Percentiles rank a stretch among this genome's conserved stretches.
These are phyloP conservation scores for Sporormia fimetaria DNA, from an alignment of 495 filamentous ascomycete species.

Conservation along the genomic window DNA sequence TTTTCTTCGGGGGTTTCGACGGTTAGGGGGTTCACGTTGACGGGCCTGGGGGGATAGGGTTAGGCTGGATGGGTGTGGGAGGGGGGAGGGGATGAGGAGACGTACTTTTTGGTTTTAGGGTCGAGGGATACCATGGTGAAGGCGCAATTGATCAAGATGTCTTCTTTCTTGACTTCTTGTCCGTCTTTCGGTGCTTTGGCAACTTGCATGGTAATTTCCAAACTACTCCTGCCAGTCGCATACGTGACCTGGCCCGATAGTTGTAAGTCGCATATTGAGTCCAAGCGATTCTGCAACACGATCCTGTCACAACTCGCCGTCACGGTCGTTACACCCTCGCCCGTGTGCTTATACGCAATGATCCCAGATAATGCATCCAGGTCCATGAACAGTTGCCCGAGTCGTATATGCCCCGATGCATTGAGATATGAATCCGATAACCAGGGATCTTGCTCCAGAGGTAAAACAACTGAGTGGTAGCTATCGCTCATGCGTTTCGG, in stretches of 20 bases:
- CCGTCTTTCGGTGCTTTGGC: slow-evolving; percentile 50
- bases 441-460: slow-evolving; percentile 59
- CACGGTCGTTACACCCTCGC: slow-evolving; percentile 62
- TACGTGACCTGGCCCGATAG: slow-evolving; percentile 71
- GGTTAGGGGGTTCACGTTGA: slow-evolving; percentile 46
- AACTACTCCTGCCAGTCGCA: slow-evolving; percentile 66
- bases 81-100: not conserved
- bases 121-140: slow-evolving; percentile 81
- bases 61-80: not conserved
- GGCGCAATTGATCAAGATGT: slow-evolving; percentile 65
- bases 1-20: slow-evolving; percentile 63
- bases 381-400: slow-evolving; percentile 70
- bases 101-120: slow-evolving; percentile 57
- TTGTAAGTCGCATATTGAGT: slow-evolving; percentile 71
- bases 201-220: slow-evolving; percentile 70
- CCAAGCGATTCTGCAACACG: slow-evolving; percentile 59
- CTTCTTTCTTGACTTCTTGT: slow-evolving; percentile 48
- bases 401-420: slow-evolving; percentile 51
- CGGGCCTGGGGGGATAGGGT: slow-evolving; percentile 34
- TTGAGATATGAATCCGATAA: slow-evolving; percentile 59
- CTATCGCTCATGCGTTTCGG: slow-evolving; percentile 58
- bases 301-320: slow-evolving; percentile 76
- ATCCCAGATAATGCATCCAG: slow-evolving; percentile 72
- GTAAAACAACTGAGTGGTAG: slow-evolving; percentile 52
- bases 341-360: slow-evolving; percentile 73